Evolutionary conservation across 306 rosid genomes (phyloP), one percentile per base, ranked within the genome.

Genomic region (Prunus fruticosa): DNA sequence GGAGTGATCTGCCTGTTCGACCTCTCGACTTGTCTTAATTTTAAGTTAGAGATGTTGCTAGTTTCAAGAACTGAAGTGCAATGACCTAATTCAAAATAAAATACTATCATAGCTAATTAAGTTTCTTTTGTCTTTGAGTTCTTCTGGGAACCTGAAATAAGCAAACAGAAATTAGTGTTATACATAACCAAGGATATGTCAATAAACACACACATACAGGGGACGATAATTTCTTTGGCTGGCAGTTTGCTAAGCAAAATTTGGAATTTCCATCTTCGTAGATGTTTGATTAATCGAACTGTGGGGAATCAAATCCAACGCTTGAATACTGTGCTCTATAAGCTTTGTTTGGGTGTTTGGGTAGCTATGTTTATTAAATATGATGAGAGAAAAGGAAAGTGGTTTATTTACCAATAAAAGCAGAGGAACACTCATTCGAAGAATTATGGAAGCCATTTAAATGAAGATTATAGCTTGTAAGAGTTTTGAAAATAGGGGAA

Each of bases 141-240:
- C 84, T 77, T 80, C 69, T 80, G 30, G 74, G 73, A 46, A 80
- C 82, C 87, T 84, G 84, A 68, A 80, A 72, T 27, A 62, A 45
- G 49, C 53, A 69, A 54, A 69, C 38, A 18, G 61, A 62, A 68
- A 19, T 38, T 8, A 22, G 49, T 49, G 53, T 49, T 56, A 41
- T 57, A 28, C 25, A 41, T 41, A 23, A 53, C 64, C 28, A 32
- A 11, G 10, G 14, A 38, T 45, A 34, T 8, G 45, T 72, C 52
- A 34, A 28, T 45, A 51, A 58, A 47, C 25, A 34, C 34, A 52
- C 6, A 32, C 60, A 22, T 10, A n/a, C 67, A 27, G 9, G 46
- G 64, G 32, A 23, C 8, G 32, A 58, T 0, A 13, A 11, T 13
- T 60, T 60, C 34, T 12, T 60, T 6, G 38, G 62, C 62, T 11